Evolutionary conservation across 2,329 filamentous ascomycete species (phyloP).

Genomic region (Lasiodiplodia sp.): DNA sequence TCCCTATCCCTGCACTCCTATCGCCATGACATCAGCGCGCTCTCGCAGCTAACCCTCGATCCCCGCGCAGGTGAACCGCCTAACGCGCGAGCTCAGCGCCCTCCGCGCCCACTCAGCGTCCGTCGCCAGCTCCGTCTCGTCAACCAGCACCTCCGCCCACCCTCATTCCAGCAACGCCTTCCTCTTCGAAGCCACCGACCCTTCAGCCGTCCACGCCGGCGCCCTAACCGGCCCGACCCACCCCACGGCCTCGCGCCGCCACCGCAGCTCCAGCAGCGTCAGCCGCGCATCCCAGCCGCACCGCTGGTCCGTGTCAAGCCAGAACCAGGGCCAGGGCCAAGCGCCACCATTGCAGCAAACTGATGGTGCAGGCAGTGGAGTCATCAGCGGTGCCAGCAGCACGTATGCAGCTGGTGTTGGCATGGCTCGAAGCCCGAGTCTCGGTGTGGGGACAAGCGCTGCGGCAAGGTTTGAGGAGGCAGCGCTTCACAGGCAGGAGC

Average conservation of each 20-base stretch:
- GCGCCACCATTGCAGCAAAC: conserved; percentile 1
- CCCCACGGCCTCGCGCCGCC: conserved; percentile 61
- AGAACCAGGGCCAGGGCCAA: conserved; percentile 36
- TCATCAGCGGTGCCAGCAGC: conserved; percentile 25
- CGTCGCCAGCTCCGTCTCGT: conserved; percentile 61
- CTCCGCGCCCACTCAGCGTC: conserved; percentile 75
- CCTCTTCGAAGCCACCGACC: conserved; percentile 56
- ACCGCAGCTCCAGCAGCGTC: conserved; percentile 64
- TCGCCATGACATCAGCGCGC: not conserved
- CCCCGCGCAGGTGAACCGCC: conserved; percentile 77
- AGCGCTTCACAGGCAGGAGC: conserved; percentile 52
- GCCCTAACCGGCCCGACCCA: conserved; percentile 57
- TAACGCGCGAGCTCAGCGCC: conserved; percentile 85
- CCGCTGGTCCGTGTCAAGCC: conserved; percentile 44
- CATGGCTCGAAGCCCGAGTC: conserved; percentile 19
- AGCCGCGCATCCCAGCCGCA: conserved; percentile 38
- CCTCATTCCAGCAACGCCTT: conserved; percentile 38
- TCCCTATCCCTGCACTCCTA: not conserved
- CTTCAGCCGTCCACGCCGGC: conserved; percentile 49
- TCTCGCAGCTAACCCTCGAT: not conserved
- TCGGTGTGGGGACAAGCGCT: conserved; percentile 14
- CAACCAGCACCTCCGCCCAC: conserved; percentile 58
- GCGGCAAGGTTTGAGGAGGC: conserved; percentile 50
- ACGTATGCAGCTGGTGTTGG: conserved; percentile 21
- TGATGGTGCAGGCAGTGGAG: conserved; percentile 7